Percentiles rank a stretch among this genome's conserved stretches.
phyloP scores from a whole-genome alignment of 257 asterid genomes.

The Nicotiana noctiflora region DNA sequence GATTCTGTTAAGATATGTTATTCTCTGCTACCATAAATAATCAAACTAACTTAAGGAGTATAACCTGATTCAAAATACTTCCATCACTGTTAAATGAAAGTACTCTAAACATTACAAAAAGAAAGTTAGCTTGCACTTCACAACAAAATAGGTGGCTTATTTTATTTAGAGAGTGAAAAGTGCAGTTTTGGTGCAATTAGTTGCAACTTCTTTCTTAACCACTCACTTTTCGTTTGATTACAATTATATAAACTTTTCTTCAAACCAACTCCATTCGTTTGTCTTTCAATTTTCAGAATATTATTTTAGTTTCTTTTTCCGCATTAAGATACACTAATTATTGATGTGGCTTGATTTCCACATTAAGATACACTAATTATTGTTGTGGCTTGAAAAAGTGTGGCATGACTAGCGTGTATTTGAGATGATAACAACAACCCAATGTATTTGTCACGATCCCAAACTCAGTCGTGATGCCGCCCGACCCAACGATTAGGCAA shows the following conservation, averaged over 20 bases:
- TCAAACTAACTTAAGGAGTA: no score
- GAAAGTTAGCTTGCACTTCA: conserved; percentile 18
- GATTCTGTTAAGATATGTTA: no score
- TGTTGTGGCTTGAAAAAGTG: neutral
- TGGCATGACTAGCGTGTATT: neutral
- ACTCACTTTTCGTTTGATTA: conserved; percentile 8
- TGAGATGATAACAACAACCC: no score
- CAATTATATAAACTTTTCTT: conserved; percentile 16
- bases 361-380: no score
- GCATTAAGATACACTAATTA: neutral
- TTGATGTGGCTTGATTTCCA: no score
- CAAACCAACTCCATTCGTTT: conserved; percentile 21
- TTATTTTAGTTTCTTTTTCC: neutral
- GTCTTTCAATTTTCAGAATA: conserved; percentile 2
- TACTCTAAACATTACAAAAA: neutral
- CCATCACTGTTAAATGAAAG: neutral
- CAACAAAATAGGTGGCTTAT: conserved; percentile 26
- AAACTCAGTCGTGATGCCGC: no score
- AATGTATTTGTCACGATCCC: no score
- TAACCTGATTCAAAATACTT: neutral
- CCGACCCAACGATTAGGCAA: no score
- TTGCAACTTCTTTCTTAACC: conserved; percentile 35
- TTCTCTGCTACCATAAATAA: no score
- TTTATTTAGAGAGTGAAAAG: conserved; percentile 19
- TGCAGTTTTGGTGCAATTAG: conserved; percentile 35